Conservation (phyloP, 73 alveolate species). For the Symbiodinium natans region DNA sequence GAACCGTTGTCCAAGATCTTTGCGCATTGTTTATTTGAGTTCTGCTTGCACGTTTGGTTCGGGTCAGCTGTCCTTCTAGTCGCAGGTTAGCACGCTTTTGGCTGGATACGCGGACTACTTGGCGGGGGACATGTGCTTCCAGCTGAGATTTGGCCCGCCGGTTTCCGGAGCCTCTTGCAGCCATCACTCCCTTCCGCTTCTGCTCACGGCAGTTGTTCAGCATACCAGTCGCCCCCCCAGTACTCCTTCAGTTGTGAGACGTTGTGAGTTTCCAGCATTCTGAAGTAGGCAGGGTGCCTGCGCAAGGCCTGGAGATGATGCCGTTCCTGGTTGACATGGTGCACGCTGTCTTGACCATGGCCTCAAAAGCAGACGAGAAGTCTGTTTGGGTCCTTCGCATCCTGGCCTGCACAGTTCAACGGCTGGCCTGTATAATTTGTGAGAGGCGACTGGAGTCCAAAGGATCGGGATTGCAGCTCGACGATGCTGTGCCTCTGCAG, state of each 20-base stretch:
- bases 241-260: background rate
- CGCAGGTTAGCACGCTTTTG: background rate
- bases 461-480: background rate
- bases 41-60: background rate
- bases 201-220: constrained; percentile 75
- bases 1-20: background rate
- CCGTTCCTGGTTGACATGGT: constrained; percentile 80
- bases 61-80: background rate
- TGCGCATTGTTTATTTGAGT: background rate
- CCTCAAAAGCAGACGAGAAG: background rate
- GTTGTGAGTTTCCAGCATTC: background rate
- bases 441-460: constrained; percentile 13
- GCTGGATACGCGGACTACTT: constrained; percentile 38
- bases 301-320: constrained; percentile 54
- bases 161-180: background rate
- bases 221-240: constrained; percentile 18
- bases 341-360: constrained; percentile 34
- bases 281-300: background rate
- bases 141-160: constrained; percentile 33
- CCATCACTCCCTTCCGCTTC: constrained; percentile 1
- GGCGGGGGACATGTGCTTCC: constrained; percentile 90
- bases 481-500: background rate
- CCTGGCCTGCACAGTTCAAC: constrained; percentile 45
- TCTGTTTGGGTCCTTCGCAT: constrained; percentile 57
- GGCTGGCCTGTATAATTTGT: constrained; percentile 40